phyloP scores from a whole-genome alignment of 1,139 yeast genomes.

The Diutina sp. region DNA sequence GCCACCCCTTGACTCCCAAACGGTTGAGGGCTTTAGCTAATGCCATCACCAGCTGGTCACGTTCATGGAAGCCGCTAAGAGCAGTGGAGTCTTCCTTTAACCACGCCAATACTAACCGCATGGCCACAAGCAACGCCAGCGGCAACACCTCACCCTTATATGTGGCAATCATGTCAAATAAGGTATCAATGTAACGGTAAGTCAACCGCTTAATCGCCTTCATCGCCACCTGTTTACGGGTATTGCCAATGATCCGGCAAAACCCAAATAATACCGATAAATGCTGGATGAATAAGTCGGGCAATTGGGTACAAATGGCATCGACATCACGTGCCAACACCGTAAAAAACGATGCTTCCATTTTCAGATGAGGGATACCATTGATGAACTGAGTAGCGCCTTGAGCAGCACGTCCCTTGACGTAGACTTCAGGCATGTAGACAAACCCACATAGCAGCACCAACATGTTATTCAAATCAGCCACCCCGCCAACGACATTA shows the following conservation, averaged over 20 bases:
- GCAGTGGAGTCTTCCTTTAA: conserved; percentile 19
- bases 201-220: conserved; percentile 12
- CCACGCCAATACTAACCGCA: conserved; percentile 45
- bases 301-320: background rate
- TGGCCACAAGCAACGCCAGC: background rate
- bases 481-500: background rate
- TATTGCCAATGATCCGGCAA: conserved; percentile 7
- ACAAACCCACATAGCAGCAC: conserved; percentile 17
- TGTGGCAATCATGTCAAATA: conserved; percentile 12
- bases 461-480: conserved; percentile 4
- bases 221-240: conserved; percentile 5
- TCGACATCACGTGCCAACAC: background rate
- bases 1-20: conserved; percentile 17
- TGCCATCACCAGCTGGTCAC: background rate
- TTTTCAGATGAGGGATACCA: conserved; percentile 12
- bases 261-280: conserved; percentile 14
- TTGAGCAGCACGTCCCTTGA: conserved; percentile 4
- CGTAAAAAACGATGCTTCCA: conserved; percentile 16
- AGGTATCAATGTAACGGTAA: conserved; percentile 21
- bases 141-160: background rate
- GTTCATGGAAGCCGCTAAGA: background rate
- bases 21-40: background rate
- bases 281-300: conserved; percentile 12
- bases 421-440: conserved; percentile 17
- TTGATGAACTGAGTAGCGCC: conserved; percentile 9